Evolutionary conservation across 1,284 basidiomycete genomes (phyloP).

Genomic region (Papiliotrema terrestris): DNA sequence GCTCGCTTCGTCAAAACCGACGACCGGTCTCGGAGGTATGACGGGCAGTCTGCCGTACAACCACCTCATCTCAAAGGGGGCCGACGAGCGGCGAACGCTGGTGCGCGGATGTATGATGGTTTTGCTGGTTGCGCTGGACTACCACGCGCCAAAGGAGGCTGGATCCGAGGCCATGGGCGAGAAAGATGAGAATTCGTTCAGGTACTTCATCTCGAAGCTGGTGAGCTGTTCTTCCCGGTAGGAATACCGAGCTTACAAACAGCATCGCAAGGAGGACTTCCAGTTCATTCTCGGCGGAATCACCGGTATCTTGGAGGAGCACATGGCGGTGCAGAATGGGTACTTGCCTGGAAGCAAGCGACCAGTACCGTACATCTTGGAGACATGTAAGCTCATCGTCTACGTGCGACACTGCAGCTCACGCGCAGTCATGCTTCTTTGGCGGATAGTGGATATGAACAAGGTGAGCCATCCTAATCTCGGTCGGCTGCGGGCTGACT

Average conservation of each 20-base stretch:
- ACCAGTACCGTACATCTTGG: conserved; percentile 72
- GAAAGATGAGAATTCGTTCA: conserved; percentile 75
- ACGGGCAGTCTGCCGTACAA: conserved; percentile 68
- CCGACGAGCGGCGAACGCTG: conserved; percentile 64
- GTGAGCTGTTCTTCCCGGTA: conserved; percentile 50
- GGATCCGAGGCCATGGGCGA: conserved; percentile 22
- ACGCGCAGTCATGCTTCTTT: conserved; percentile 69
- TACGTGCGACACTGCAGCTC: conserved; percentile 6
- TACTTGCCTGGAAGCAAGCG: conserved; percentile 76
- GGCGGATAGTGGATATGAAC: conserved; percentile 87
- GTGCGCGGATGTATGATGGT: conserved; percentile 70
- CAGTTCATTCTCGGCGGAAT: conserved; percentile 74
- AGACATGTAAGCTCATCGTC: conserved; percentile 60
- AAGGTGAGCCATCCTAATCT: conserved; percentile 57
- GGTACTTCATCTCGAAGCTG: conserved; percentile 83
- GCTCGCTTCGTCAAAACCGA: conserved; percentile 61
- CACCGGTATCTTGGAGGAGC: conserved; percentile 65
- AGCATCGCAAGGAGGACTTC: conserved; percentile 87
- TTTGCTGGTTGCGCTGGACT: conserved; percentile 72
- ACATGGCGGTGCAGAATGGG: conserved; percentile 67
- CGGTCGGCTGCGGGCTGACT: not conserved
- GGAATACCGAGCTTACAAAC: not conserved
- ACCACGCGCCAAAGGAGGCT: conserved; percentile 53
- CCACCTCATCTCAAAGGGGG: conserved; percentile 81
- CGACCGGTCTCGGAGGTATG: conserved; percentile 11